Percentiles rank a stretch among this genome's conserved stretches.
Conservation (phyloP, 129 eudicot species). For the Heracleum sosnowskyi region DNA sequence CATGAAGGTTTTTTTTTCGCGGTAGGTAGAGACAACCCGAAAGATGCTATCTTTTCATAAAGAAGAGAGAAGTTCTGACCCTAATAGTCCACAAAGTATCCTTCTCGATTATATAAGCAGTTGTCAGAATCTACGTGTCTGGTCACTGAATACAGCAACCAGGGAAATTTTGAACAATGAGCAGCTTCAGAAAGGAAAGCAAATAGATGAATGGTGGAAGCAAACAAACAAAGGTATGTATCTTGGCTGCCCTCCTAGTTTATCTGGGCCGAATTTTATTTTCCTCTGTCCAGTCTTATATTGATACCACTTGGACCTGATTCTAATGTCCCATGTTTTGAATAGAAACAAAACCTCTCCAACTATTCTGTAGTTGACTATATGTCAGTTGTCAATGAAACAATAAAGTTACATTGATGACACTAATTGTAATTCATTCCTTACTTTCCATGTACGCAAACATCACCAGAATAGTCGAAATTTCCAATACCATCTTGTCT, state of each 20-base stretch:
- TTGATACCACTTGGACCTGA: background rate
- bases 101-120: constrained; percentile 94
- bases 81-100: constrained; percentile 80
- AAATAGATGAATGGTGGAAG: constrained; percentile 97
- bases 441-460: background rate
- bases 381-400: background rate
- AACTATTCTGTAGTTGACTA: background rate
- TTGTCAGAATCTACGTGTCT: constrained; percentile 91
- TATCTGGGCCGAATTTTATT: background rate
- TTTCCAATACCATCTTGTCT: background rate
- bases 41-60: constrained; percentile 83
- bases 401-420: background rate
- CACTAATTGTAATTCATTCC: background rate
- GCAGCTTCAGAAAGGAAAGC: constrained; percentile 97
- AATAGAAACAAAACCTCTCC: background rate
- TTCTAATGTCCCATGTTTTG: background rate
- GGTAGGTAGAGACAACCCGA: constrained; percentile 83
- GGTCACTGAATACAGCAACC: constrained; percentile 73
- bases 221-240: constrained; percentile 79
- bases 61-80: constrained; percentile 85
- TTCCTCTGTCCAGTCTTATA: background rate
- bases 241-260: background rate
- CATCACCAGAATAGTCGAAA: background rate
- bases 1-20: constrained; percentile 4
- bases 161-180: constrained; percentile 81